Evolutionary conservation across 495 filamentous ascomycete species (phyloP).

Genomic region (Podospora australis): DNA sequence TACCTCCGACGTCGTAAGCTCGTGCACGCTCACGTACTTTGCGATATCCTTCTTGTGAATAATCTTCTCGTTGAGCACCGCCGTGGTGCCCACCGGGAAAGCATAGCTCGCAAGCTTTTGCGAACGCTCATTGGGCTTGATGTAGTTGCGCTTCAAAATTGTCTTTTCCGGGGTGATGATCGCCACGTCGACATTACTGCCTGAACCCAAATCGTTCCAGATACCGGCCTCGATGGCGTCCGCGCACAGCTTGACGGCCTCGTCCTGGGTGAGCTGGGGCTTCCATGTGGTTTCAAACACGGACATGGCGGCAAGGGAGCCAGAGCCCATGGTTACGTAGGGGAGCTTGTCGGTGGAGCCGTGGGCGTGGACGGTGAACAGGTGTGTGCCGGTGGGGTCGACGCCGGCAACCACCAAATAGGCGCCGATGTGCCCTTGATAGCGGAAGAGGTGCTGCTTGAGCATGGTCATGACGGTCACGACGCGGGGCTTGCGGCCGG

Average conservation of each 20-base stretch:
- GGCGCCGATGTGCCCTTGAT: slow-evolving; percentile 96
- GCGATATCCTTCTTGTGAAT: slow-evolving; percentile 88
- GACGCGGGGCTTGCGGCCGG: slow-evolving; percentile 91
- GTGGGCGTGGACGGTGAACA: slow-evolving; percentile 98
- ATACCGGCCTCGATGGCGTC: slow-evolving; percentile 96
- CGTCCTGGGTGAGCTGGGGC: slow-evolving; percentile 66
- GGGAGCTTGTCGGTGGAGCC: slow-evolving; percentile 98
- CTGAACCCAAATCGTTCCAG: slow-evolving; percentile 97
- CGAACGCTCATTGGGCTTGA: slow-evolving; percentile 85
- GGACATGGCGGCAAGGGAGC: slow-evolving; percentile 93
- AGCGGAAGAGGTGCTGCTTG: slow-evolving; percentile 97
- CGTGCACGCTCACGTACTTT: slow-evolving; percentile 90
- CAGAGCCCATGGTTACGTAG: slow-evolving; percentile 98
- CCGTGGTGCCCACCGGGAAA: slow-evolving; percentile 85
- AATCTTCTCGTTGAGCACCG: slow-evolving; percentile 86
- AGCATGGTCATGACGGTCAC: slow-evolving; percentile 99
- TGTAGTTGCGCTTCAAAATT: slow-evolving; percentile 79
- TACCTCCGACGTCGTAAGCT: slow-evolving; percentile 55
- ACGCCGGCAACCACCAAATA: slow-evolving; percentile 97
- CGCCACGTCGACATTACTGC: slow-evolving; percentile 95
- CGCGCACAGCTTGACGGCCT: slow-evolving; percentile 72
- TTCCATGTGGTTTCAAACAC: slow-evolving; percentile 98
- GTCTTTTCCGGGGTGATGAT: slow-evolving; percentile 93
- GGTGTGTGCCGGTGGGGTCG: slow-evolving; percentile 90
- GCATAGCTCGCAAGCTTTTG: slow-evolving; percentile 89